Evolutionary conservation across 73 alveolate genomes (phyloP).

Genomic region (Paramecium pentaurelia): DNA sequence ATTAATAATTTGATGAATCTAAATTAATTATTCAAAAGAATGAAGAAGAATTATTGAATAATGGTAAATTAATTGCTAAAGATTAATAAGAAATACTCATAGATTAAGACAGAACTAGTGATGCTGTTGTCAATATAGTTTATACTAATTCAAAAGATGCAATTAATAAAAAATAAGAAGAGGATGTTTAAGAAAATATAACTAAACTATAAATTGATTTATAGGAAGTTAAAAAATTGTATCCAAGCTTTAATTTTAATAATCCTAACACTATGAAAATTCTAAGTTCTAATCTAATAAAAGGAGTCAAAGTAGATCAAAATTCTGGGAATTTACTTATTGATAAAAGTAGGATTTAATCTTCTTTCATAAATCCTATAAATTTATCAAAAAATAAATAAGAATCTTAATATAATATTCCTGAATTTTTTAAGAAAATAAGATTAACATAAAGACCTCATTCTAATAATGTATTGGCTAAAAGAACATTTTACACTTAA

Average conservation of each 20-base stretch:
- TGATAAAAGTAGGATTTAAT: constrained; percentile 18
- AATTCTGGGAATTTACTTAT: background rate
- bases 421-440: background rate
- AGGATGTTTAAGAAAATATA: background rate
- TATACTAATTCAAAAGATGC: background rate
- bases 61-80: background rate
- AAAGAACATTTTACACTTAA: background rate
- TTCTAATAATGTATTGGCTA: background rate
- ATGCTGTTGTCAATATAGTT: background rate
- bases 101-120: background rate
- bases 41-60: background rate
- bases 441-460: background rate
- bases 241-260: background rate
- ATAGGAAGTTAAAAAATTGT: background rate
- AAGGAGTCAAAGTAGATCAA: background rate
- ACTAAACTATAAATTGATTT: background rate
- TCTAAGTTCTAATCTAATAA: background rate
- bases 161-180: background rate
- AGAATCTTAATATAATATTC: background rate
- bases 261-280: background rate
- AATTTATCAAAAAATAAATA: background rate
- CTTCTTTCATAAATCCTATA: constrained; percentile 22
- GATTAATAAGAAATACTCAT: background rate
- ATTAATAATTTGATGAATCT: background rate
- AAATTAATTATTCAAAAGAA: background rate